Base-by-base conservation (phyloP, 352 stramenopile species). In the Phytopythium mirpurense region DNA sequence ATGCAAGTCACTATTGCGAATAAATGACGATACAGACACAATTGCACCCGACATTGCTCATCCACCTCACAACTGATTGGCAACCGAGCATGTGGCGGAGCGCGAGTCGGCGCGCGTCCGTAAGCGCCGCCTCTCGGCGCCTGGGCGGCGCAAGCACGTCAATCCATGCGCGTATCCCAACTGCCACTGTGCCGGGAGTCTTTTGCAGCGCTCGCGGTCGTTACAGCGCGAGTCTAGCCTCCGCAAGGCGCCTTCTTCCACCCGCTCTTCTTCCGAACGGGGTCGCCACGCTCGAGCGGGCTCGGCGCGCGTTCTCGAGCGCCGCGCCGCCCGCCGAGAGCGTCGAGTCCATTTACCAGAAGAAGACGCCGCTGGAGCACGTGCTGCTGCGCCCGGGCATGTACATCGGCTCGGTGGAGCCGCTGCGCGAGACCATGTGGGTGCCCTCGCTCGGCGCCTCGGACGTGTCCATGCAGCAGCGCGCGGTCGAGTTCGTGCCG, bases 381-480 rank as follows among this genome's bases (percentile, higher is more conserved):
- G 86, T 97, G 21, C 65, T 97, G 32, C 60, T 96, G n/a, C 88
- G 88, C 32, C 88, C 88, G 15, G 86, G 84, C 41, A 97, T 95
- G 86, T 96, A 97, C 67, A 92, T 96, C 56, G 88, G 88, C 42
- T 95, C 82, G 24, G 83, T 95, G n/a, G 86, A 95, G 60, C 58
- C 64, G 0, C 68, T 71, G 16, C 78, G 78, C 45, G 79, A 90
- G 58, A 79, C 63, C 18, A 87, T 94, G 79, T 95, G 86, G 86
- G 81, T 92, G 46, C 56, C 86, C 16, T 62, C 70, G 19, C 68
- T 68, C 9, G 65, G 70, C 9, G 62, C 59, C 37, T 48, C 52
- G 36, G 52, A 56, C 73, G 36, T 61, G 67, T 9, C 26, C 45
- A 93, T 94, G 83, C 78, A 78, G 49, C 83, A 88, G 47, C 72